phyloP scores from a whole-genome alignment of 495 filamentous ascomycete genomes.

The Penicillium goetzii region DNA sequence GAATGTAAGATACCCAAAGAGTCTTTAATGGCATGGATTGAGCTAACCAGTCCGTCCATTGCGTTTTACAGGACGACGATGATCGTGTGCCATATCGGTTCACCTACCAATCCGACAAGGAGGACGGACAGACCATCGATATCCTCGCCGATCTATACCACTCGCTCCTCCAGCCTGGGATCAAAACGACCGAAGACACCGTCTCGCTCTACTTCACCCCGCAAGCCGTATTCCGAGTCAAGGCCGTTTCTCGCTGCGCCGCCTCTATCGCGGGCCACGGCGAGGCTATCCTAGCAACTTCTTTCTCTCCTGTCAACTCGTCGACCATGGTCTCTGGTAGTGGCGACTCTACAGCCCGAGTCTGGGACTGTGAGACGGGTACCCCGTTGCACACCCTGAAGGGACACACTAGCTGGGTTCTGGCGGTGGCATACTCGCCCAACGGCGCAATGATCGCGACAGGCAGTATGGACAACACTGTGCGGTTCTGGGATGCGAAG shows the following conservation, averaged over 20 bases:
- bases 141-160: constrained; percentile 76
- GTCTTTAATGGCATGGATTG: background rate
- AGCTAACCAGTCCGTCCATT: background rate
- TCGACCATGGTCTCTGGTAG: constrained; percentile 84
- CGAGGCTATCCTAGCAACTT: constrained; percentile 83
- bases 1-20: constrained; percentile 59
- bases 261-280: constrained; percentile 90
- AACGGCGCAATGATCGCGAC: constrained; percentile 83
- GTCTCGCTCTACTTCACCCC: constrained; percentile 83
- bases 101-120: constrained; percentile 63
- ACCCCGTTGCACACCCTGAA: constrained; percentile 88
- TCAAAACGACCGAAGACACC: constrained; percentile 72
- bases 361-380: constrained; percentile 96
- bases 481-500: constrained; percentile 87
- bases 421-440: constrained; percentile 84
- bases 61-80: constrained; percentile 60
- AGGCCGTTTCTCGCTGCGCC: constrained; percentile 86
- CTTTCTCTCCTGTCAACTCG: constrained; percentile 84
- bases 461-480: constrained; percentile 90
- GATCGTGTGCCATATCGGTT: constrained; percentile 90
- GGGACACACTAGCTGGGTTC: constrained; percentile 91
- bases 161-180: constrained; percentile 62
- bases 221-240: constrained; percentile 92
- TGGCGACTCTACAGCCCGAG: constrained; percentile 87
- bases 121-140: constrained; percentile 59